These are phyloP conservation scores for Aspergillus avenaceus DNA, from an alignment of 495 filamentous ascomycete species.

Conservation along the genomic window DNA sequence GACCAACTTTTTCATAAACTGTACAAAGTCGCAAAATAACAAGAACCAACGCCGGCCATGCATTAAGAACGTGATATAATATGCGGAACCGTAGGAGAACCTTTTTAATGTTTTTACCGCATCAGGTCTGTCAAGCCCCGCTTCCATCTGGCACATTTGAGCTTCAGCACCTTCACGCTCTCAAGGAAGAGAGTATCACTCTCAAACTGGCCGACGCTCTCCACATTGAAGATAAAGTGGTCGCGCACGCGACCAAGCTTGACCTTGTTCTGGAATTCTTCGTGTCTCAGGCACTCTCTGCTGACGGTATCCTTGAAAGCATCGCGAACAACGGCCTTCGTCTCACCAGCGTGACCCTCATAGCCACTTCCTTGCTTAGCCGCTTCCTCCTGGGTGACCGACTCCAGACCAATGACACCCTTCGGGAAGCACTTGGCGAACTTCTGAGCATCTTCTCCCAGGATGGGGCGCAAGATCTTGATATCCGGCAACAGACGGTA, in stretches of 20 bases:
- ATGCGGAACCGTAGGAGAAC: constrained; percentile 9
- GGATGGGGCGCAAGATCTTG: constrained; percentile 72
- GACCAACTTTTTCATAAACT: constrained; percentile 39
- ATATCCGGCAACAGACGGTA: constrained; percentile 91
- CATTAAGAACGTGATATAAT: constrained; percentile 28
- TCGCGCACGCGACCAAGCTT: constrained; percentile 84
- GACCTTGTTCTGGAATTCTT: constrained; percentile 92
- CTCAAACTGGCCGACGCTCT: constrained; percentile 90
- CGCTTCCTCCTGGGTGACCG: constrained; percentile 65
- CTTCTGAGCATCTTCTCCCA: constrained; percentile 81
- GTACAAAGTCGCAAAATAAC: constrained; percentile 33
- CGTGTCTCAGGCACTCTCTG: constrained; percentile 85
- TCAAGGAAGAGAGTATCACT: constrained; percentile 90
- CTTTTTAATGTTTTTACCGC: constrained; percentile 38
- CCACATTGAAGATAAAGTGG: constrained; percentile 95
- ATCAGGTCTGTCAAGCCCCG: constrained; percentile 52
- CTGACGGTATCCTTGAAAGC: constrained; percentile 87
- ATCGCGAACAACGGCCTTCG: constrained; percentile 81
- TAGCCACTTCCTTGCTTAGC: constrained; percentile 57
- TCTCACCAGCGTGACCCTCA: constrained; percentile 66
- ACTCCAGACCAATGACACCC: constrained; percentile 80
- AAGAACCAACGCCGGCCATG: constrained; percentile 44
- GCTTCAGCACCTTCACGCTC: constrained; percentile 75
- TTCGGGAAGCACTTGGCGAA: constrained; percentile 86
- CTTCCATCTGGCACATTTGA: constrained; percentile 67